A percentile compares a stretch with the other conserved stretches of the same genome.
Conservation (phyloP, 208 protist species). For the Vickermania ingenoplastis region DNA sequence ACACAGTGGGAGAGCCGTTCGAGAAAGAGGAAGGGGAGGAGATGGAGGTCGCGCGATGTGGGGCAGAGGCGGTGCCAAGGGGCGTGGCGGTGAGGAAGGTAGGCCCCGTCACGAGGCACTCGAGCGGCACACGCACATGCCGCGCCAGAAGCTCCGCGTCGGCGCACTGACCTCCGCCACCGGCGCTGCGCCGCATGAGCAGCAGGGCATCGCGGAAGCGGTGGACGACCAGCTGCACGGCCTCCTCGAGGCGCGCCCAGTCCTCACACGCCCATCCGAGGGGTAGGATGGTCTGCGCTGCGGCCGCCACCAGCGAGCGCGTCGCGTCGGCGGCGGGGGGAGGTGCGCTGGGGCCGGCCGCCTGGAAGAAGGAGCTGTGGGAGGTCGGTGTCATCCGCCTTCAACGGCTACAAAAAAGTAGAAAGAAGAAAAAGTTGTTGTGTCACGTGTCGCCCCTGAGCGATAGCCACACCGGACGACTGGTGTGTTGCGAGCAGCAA, state of each 20-base stretch:
- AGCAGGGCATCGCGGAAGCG: neutral
- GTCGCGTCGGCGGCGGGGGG: too few relatives aligned
- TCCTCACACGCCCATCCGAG: constrained; percentile 3
- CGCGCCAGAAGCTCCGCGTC: neutral
- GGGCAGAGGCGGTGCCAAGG: neutral
- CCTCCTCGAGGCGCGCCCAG: neutral
- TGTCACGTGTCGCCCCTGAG: too few relatives aligned
- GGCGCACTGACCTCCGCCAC: neutral
- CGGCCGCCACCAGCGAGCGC: neutral
- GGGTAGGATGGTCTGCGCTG: neutral
- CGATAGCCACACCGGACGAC: too few relatives aligned
- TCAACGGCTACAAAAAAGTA: too few relatives aligned
- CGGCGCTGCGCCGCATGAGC: neutral
- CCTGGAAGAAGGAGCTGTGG: too few relatives aligned
- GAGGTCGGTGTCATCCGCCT: too few relatives aligned
- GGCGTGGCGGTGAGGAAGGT: neutral
- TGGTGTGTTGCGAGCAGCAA: too few relatives aligned
- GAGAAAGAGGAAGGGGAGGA: neutral
- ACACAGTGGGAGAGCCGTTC: too few relatives aligned
- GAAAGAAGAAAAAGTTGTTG: too few relatives aligned
- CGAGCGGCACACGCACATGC: neutral
- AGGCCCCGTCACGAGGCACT: neutral
- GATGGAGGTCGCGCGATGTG: neutral
- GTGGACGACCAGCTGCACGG: neutral
- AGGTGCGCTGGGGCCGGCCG: too few relatives aligned